Conservation (phyloP, 306 rosid species). For the Calophaca sinica region DNA sequence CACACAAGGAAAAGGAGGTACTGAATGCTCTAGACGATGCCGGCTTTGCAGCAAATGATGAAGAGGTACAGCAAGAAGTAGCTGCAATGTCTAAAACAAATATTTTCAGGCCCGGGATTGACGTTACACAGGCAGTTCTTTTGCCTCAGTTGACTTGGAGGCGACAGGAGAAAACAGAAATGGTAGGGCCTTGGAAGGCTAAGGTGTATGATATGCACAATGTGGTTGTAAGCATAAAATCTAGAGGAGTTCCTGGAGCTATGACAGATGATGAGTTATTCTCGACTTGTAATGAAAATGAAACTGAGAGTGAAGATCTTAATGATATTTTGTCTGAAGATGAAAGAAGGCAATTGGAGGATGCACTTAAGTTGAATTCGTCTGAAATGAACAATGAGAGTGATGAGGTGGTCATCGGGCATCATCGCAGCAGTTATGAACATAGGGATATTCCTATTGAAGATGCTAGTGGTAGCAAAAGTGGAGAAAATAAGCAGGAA, state of each 20-base stretch:
- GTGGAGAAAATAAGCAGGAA: conserved; percentile 77
- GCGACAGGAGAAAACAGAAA: conserved; percentile 90
- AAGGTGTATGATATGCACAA: conserved; percentile 98
- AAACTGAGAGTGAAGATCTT: conserved; percentile 82
- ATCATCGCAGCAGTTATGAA: conserved; percentile 77
- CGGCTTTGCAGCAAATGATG: conserved; percentile 83
- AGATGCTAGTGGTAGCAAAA: conserved; percentile 57
- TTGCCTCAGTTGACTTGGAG: conserved; percentile 97
- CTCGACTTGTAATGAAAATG: conserved; percentile 83
- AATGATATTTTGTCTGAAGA: conserved; percentile 88
- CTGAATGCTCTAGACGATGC: conserved; percentile 96
- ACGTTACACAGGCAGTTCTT: conserved; percentile 96
- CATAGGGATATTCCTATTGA: conserved; percentile 76
- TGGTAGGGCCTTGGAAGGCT: conserved; percentile 91
- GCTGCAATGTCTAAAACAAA: conserved; percentile 94
- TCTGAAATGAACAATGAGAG: conserved; percentile 65
- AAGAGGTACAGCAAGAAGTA: conserved; percentile 93
- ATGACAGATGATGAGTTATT: conserved; percentile 92
- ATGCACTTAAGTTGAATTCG: conserved; percentile 81
- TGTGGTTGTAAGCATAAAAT: conserved; percentile 93
- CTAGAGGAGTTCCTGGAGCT: conserved; percentile 97
- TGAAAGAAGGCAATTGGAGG: conserved; percentile 89
- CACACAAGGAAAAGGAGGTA: conserved; percentile 92
- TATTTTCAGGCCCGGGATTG: conserved; percentile 95
- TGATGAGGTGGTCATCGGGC: conserved; percentile 65